Evolutionary conservation across 2,329 filamentous ascomycete species (phyloP), one percentile per base, ranked within the genome.

Genomic region (Nothophaeocryptopus gaeumannii): DNA sequence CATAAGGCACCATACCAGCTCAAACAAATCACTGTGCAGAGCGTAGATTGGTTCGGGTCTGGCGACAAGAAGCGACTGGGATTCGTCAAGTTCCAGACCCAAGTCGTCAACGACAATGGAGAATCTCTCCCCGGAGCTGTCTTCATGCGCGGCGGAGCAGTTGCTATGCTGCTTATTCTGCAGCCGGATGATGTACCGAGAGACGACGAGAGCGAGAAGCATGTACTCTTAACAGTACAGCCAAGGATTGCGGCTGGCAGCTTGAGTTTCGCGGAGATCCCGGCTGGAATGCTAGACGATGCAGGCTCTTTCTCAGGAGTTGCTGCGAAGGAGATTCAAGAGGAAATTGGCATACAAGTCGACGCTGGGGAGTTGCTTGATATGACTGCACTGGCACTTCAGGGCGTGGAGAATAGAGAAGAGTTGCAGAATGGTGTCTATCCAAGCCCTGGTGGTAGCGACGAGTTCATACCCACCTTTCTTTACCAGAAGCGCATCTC

Each of bases 251-350:
- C 80, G 4, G 77, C 78, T 1, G 78, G 76, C 0, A 78, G 74
- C 1, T 70, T 83, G 3, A 67, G 74, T 1, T 78, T 83, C 50
- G 59, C 72, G 10, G 80, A 83, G 60, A 74, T 83, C 8, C 80
- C 80, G 2, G 80, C 80, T 1, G 80, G 80, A 13, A 82, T 83
- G 79, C 68, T 83, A 1, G 80, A 83, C 55, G 77, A 78, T 52
- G 69, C 67, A 33, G 75, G 76, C 8, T 74, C 73, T 0, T 79
- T 83, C 53, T 68, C 72, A 1, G 79, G 80, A 5, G 75, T 71
- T 8, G 80, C 80, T 0, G 79, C 78, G 2, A 74, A 76, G 42
- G 80, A 83, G 55, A 79, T 83, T 32, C 58, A 74, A 29, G 79
- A 83, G 61, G 80, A 83, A 61, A 80, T 78, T 0, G 75, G 76